These are phyloP conservation scores for Marasmius sp. DNA, from an alignment of 1,284 basidiomycete species.

Conservation along the genomic window DNA sequence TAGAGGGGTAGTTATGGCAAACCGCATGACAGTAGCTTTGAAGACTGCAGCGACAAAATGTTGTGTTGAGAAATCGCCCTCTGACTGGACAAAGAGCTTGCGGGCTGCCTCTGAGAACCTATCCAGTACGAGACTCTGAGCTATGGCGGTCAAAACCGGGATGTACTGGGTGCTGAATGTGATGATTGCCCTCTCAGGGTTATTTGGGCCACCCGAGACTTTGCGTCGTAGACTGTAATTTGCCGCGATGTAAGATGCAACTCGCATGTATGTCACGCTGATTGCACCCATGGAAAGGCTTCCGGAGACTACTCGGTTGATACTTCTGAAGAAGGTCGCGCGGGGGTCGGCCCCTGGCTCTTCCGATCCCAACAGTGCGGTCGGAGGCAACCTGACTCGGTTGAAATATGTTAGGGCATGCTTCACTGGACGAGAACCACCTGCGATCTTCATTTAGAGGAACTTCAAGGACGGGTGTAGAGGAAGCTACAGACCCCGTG, in stretches of 20 bases:
- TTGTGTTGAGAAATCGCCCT: too few species aligned
- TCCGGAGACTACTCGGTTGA: not conserved
- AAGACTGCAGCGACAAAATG: not conserved
- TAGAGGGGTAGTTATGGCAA: not conserved
- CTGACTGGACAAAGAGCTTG: too few species aligned
- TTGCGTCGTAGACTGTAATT: not conserved
- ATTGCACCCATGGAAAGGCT: not conserved
- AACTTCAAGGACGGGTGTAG: not conserved
- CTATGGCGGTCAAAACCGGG: not conserved
- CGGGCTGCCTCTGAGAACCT: not conserved
- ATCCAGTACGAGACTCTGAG: not conserved
- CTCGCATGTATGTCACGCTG: not conserved
- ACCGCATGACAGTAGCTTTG: not conserved
- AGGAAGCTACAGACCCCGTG: conserved; percentile 20
- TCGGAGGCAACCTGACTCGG: not conserved
- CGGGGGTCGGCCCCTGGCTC: not conserved
- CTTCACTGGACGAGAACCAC: not conserved
- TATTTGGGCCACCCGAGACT: not conserved
- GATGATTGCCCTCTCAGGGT: not conserved
- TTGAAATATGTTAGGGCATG: not conserved
- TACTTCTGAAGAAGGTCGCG: too few species aligned
- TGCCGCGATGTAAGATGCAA: not conserved
- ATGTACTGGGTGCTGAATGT: not conserved
- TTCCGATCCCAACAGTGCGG: not conserved
- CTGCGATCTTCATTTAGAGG: not conserved